Evolutionary conservation across 345 rosid genomes (phyloP).

Genomic region (Excoecaria cochinchinensis): DNA sequence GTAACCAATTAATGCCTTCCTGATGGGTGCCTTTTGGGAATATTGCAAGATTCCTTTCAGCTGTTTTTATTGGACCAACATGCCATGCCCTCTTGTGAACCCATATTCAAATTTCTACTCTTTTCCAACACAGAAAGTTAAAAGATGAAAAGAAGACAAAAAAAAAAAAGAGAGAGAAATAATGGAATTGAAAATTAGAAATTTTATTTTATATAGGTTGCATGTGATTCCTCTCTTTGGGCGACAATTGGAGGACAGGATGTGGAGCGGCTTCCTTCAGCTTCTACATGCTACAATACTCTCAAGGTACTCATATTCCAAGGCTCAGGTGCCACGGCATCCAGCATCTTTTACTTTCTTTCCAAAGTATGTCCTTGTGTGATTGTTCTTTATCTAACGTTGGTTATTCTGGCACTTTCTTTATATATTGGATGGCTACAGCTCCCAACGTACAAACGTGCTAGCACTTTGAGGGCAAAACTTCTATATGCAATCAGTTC

Average conservation of each 20-base stretch:
- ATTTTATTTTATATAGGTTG: conserved; percentile 50
- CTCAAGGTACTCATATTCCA: conserved; percentile 60
- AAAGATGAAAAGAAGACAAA: background rate
- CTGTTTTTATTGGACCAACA: background rate
- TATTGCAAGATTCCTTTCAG: background rate
- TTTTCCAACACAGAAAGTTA: background rate
- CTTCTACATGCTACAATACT: conserved; percentile 98
- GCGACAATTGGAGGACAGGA: conserved; percentile 94
- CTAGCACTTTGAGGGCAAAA: conserved; percentile 86
- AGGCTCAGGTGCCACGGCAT: background rate
- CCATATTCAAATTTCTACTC: background rate
- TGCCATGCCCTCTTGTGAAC: background rate
- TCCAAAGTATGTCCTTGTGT: background rate
- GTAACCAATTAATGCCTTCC: background rate
- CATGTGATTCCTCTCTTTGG: conserved; percentile 89
- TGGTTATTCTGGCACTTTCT: conserved; percentile 7
- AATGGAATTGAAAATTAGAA: conserved; percentile 9
- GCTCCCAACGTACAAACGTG: conserved; percentile 93
- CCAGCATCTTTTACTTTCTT: background rate
- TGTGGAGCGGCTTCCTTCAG: conserved; percentile 95
- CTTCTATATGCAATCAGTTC: conserved; percentile 92
- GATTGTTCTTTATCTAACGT: background rate
- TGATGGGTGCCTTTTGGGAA: background rate
- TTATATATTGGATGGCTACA: conserved; percentile 42
- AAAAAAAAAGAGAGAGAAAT: background rate